These are phyloP conservation scores for Ostreobium quekettii DNA, from an alignment of 139 green algal species.

Conservation along the genomic window DNA sequence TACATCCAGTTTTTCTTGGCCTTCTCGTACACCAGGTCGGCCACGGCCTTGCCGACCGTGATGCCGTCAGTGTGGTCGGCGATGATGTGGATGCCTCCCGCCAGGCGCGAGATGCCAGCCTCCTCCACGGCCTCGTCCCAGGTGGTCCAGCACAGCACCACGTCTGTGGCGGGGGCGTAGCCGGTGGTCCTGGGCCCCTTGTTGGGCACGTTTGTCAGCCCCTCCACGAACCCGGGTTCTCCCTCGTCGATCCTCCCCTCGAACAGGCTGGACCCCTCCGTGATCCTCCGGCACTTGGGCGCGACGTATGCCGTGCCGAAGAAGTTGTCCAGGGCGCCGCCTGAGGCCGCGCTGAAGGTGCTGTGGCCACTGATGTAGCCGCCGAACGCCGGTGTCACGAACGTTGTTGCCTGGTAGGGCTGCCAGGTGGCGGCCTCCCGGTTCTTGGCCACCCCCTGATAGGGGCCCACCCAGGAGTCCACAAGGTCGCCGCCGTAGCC, in stretches of 20 bases:
- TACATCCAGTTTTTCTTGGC: too few relatives aligned
- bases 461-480: background rate
- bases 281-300: background rate
- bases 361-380: constrained; percentile 13
- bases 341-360: background rate
- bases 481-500: too few relatives aligned
- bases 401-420: background rate
- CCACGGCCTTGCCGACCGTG: background rate
- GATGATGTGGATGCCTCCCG: constrained; percentile 5
- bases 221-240: background rate
- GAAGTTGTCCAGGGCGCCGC: background rate
- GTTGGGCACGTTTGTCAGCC: constrained; percentile 7
- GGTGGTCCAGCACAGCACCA: constrained; percentile 9
- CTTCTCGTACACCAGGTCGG: too few relatives aligned
- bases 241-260: background rate
- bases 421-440: constrained; percentile 5
- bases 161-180: constrained; percentile 2
- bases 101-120: constrained; percentile 8
- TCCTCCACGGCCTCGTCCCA: background rate
- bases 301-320: background rate
- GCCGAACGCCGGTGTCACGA: constrained; percentile 4
- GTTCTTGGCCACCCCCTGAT: background rate
- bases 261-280: background rate
- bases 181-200: background rate
- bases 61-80: background rate